A percentile compares a stretch with the other conserved stretches of the same genome.
Evolutionary conservation across 352 stramenopile genomes (phyloP).

Genomic region (Pythium grandisporangium): DNA sequence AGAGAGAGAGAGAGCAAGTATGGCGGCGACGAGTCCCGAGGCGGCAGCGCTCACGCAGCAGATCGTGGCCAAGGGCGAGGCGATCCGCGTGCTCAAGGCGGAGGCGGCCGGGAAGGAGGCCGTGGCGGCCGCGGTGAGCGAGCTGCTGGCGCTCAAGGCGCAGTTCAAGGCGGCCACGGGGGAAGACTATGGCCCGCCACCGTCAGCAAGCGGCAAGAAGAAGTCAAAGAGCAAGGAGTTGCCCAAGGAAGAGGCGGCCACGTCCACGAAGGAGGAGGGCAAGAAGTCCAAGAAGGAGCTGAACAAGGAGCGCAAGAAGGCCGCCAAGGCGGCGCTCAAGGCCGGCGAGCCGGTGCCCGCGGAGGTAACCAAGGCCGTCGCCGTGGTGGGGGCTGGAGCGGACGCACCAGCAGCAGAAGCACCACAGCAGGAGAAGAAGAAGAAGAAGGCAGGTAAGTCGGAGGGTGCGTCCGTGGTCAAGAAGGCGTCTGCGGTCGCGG

Average conservation of each 20-base stretch:
- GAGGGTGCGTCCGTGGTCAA: not conserved
- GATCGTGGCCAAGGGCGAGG: slow-evolving; percentile 58
- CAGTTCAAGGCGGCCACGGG: slow-evolving; percentile 72
- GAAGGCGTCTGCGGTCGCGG: not conserved
- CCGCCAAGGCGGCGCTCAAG: slow-evolving; percentile 68
- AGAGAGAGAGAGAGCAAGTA: not conserved
- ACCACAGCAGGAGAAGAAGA: slow-evolving; percentile 1
- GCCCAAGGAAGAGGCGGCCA: slow-evolving; percentile 1
- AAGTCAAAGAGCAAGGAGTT: slow-evolving; percentile 50
- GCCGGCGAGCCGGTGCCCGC: slow-evolving; percentile 14
- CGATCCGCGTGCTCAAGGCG: slow-evolving; percentile 66
- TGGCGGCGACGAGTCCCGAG: slow-evolving; percentile 15
- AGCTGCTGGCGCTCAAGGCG: slow-evolving; percentile 61
- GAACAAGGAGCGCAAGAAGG: slow-evolving; percentile 86
- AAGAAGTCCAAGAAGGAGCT: slow-evolving; percentile 86
- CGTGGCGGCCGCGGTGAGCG: slow-evolving; percentile 38
- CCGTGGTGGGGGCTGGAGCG: no score
- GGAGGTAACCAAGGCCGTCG: slow-evolving; percentile 5
- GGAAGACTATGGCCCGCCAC: slow-evolving; percentile 55
- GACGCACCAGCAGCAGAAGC: no score
- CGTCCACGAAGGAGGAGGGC: slow-evolving; percentile 13
- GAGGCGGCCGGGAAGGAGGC: slow-evolving; percentile 32
- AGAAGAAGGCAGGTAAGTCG: slow-evolving; percentile 24
- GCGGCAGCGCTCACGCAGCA: slow-evolving; percentile 44
- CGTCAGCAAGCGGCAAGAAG: no score